These are phyloP conservation scores for Saccharomyces uvarum DNA, from an alignment of 1,139 yeast genomes.

Conservation along the genomic window DNA sequence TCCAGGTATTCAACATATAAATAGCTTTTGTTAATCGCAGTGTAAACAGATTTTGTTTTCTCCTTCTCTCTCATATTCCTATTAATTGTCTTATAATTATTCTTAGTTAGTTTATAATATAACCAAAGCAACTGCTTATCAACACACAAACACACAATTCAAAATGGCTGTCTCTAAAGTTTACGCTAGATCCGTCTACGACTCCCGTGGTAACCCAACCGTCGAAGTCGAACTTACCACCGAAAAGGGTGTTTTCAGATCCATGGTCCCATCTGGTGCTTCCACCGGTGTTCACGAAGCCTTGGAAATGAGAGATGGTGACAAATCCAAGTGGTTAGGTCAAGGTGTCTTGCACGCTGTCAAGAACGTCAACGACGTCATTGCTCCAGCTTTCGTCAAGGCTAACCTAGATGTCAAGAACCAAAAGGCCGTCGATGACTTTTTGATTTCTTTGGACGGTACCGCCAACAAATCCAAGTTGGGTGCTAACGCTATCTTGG, in stretches of 20 bases:
- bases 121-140: constrained; percentile 16
- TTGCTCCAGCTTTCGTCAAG: constrained; percentile 79
- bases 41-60: neutral
- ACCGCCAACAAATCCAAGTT: constrained; percentile 88
- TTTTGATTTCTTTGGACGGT: constrained; percentile 74
- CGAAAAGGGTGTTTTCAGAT: constrained; percentile 76
- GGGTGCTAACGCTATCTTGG: constrained; percentile 93
- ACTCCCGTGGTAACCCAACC: constrained; percentile 97
- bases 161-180: constrained; percentile 56
- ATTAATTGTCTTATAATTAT: neutral
- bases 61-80: neutral
- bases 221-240: constrained; percentile 91
- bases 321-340: constrained; percentile 88
- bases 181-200: constrained; percentile 89
- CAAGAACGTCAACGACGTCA: constrained; percentile 77
- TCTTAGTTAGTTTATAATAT: constrained; percentile 3
- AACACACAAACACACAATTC: constrained; percentile 5
- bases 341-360: constrained; percentile 93
- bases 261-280: constrained; percentile 95
- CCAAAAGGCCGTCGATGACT: constrained; percentile 73
- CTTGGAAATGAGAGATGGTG: constrained; percentile 89
- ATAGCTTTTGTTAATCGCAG: neutral
- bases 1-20: neutral
- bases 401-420: constrained; percentile 67
- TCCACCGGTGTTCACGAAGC: constrained; percentile 95